Evolutionary conservation across 2,329 filamentous ascomycete genomes (phyloP).

Genomic region (Alternaria sp.): DNA sequence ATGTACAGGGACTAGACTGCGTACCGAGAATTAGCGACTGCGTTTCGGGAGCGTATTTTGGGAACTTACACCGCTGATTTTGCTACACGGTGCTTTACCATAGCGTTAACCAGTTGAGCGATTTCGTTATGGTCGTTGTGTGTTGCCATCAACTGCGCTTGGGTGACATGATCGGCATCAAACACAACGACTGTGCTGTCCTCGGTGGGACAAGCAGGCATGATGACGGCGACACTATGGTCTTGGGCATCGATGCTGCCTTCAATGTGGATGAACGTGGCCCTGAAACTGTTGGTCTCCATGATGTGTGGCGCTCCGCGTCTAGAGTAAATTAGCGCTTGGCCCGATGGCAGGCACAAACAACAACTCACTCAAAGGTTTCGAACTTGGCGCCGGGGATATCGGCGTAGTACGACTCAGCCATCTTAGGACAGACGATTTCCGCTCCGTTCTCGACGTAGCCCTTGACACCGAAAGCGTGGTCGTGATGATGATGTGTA

Average conservation of each 20-base stretch:
- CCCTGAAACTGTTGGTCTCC: not conserved
- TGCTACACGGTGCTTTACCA: not conserved
- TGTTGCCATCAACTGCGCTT: not conserved
- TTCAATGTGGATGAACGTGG: not conserved
- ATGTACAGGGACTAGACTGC: not conserved
- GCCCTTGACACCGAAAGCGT: not conserved
- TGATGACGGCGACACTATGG: not conserved
- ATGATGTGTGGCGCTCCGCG: not conserved
- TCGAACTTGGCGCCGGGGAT: not conserved
- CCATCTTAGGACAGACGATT: not conserved
- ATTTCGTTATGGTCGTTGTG: not conserved
- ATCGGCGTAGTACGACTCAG: not conserved
- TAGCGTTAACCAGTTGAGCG: not conserved
- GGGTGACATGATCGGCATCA: not conserved
- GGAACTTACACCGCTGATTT: not conserved
- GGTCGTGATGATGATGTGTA: constrained; percentile 2
- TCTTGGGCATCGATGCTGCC: not conserved
- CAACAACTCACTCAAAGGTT: not conserved
- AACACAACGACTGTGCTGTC: not conserved
- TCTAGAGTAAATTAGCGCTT: not conserved
- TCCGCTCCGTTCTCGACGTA: not conserved
- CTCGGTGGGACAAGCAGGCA: not conserved
- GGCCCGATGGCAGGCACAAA: not conserved
- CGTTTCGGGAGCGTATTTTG: not conserved
- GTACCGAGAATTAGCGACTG: not conserved